These are phyloP conservation scores for Globisporangium solare DNA, from an alignment of 352 stramenopile species.

Conservation along the genomic window DNA sequence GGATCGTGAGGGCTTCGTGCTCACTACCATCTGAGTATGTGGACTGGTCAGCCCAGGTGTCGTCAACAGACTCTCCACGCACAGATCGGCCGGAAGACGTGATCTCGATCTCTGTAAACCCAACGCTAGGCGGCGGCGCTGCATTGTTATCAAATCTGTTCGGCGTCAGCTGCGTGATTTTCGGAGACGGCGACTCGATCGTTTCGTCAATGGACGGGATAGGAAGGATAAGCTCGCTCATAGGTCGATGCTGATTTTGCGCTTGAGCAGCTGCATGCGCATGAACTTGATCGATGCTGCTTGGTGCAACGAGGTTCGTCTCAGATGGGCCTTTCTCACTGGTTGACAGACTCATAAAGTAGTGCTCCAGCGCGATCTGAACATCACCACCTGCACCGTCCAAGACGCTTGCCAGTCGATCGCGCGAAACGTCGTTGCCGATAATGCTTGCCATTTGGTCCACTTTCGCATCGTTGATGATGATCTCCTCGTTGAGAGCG, in stretches of 20 bases:
- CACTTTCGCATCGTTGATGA: constrained; percentile 65
- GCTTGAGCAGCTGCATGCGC: constrained; percentile 30
- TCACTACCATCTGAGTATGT: constrained; percentile 24
- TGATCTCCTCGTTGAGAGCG: constrained; percentile 68
- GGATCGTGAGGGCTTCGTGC: constrained; percentile 72
- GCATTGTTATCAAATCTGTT: constrained; percentile 15
- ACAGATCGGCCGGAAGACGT: constrained; percentile 4
- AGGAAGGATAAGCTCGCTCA: constrained; percentile 66
- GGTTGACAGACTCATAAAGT: constrained; percentile 81
- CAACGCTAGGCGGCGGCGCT: background rate
- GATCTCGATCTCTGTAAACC: constrained; percentile 3
- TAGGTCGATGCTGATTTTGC: constrained; percentile 37
- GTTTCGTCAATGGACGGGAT: constrained; percentile 46
- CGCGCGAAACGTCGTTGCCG: constrained; percentile 61
- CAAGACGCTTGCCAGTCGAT: constrained; percentile 66
- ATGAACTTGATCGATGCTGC: constrained; percentile 18
- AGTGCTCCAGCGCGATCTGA: constrained; percentile 84
- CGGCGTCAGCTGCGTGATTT: constrained; percentile 11
- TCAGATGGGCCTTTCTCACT: constrained; percentile 17
- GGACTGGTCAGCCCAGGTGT: constrained; percentile 14
- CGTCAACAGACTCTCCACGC: constrained; percentile 14
- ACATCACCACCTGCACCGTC: constrained; percentile 79
- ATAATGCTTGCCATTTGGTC: constrained; percentile 86
- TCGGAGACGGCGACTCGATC: constrained; percentile 9
- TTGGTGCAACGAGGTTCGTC: constrained; percentile 3